Base-by-base conservation (phyloP, 2,329 filamentous ascomycete species). In the Fusarium cicatricum region DNA sequence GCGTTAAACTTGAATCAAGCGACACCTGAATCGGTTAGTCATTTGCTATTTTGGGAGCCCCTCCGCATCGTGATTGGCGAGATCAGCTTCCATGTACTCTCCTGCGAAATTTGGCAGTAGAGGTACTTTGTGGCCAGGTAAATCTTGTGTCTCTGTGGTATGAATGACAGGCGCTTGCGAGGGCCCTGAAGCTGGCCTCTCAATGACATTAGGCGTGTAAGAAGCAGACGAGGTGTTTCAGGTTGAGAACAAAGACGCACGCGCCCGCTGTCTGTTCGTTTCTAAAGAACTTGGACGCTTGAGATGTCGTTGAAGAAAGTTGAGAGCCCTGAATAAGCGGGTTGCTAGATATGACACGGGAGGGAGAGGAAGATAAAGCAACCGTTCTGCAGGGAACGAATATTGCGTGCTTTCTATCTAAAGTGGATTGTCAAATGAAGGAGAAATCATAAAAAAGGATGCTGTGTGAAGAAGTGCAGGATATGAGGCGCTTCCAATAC, bases 1-100 rank as follows among this genome's bases (percentile, higher is more conserved):
- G 66, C 66, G 66, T 69, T 42, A 66, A 69, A 65, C 37, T 52
- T 44, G 52, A 56, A 67, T 48, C 59, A 59, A 52, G 60, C 64
- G 66, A 55, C 45, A 45, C 52, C 42, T 3, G 21, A 55, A 48
- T 23, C 21, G 38, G 64, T 40, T 67, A 66, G 64, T 40, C 49
- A 3, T 2, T 10, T 3, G 33, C 66, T 68, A 68, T 68, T 68
- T 66, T 67, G 19, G 63, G 62, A 52, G 15, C 11, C 2, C 1
- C 8, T 9, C 14, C n/a, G 6, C 11, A 9, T 14, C 42, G 9
- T 54, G 46, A 66, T 63, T 68, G 65, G 65, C 2, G 9, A 11
- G 9, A n/a, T 15, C 31, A 21, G n/a, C 7, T 10, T 1, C 7
- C 10, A 49, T 23, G 64, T 65, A 65, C 26, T 52, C 28, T 33